Evolutionary conservation across 208 protist genomes (phyloP), one percentile per base, ranked within the genome.

Genomic region (Trypanosoma boissoni): DNA sequence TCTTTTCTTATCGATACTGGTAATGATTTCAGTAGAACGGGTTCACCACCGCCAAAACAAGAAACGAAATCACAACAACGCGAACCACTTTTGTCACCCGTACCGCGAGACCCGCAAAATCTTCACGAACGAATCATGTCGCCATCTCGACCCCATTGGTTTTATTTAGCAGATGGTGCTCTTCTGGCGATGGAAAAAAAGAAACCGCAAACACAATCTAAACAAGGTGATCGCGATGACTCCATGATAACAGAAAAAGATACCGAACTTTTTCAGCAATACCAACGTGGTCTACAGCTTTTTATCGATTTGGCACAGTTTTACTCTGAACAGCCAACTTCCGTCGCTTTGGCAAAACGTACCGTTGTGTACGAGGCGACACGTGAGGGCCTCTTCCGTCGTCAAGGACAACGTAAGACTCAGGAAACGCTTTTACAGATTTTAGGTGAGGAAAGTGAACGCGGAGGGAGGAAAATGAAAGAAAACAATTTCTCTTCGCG

Each of bases 381-480:
- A 28, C 23, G 29, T 10, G 56, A 62, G 10, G 56, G 56, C 27
- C 46, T 62, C 31, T 41, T 62, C 4, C 56, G 56, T 7, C 56
- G 56, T 2, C 56, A 62, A 23, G 44, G 44, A 2, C 8, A 21
- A 42, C 18, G 28, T 3, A 12, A 62, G 44, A 31, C 56, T 5
- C 24, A 20, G 56, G 28, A 27, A 28, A 62, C 56, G 6, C 20
- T 62, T 0, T 0, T 7, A 21, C 42, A 62, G 28, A 16, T 62
- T n/a, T 12, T 62, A 20, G 43, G 50, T 26, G 56, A 34, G 27
- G 27, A 12, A 3, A n/a, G 29, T 28, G 14, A n/a, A n/a, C n/a
- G n/a, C n/a, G n/a, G n/a, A n/a, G n/a, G n/a, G n/a, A n/a, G n/a
- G n/a, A n/a, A n/a, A n/a, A n/a, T n/a, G n/a, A n/a, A n/a, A n/a